These are phyloP conservation scores for Elaeis guineensis DNA, from an alignment of 176 grass and related monocot species.

Conservation along the genomic window DNA sequence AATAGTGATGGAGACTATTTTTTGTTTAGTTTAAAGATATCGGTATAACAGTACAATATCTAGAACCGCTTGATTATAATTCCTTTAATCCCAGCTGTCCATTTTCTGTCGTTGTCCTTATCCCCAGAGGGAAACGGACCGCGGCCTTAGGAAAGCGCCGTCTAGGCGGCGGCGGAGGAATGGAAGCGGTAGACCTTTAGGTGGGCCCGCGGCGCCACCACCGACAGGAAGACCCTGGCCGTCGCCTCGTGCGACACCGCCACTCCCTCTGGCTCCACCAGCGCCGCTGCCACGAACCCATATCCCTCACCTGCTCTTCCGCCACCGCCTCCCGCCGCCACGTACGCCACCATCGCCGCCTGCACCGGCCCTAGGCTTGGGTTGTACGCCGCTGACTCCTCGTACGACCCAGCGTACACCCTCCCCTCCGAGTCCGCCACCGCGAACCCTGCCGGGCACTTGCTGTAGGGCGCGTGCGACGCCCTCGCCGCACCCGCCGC, in stretches of 20 bases:
- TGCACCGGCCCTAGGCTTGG: constrained; percentile 83
- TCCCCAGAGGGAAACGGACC: no score
- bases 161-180: constrained; percentile 15
- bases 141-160: no score
- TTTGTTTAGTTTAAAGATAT: no score
- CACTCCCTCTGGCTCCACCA: constrained; percentile 64
- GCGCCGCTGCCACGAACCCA: constrained; percentile 43
- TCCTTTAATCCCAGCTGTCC: no score
- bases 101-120: no score
- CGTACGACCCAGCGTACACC: constrained; percentile 62
- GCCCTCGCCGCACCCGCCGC: constrained; percentile 52
- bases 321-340: constrained; percentile 20
- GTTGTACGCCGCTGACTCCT: constrained; percentile 84
- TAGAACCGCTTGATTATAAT: no score
- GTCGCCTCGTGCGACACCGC: constrained; percentile 64
- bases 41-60: no score
- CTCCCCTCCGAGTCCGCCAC: constrained; percentile 51
- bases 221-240: constrained; percentile 64
- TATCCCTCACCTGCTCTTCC: constrained; percentile 10
- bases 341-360: constrained; percentile 70
- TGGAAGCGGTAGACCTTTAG: constrained; percentile 68
- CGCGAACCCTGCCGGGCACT: constrained; percentile 67
- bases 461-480: constrained; percentile 79
- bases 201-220: constrained; percentile 54
- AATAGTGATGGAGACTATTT: no score